These are phyloP conservation scores for Aschersonia sp. DNA, from an alignment of 2,329 filamentous ascomycete genomes.

Conservation along the genomic window DNA sequence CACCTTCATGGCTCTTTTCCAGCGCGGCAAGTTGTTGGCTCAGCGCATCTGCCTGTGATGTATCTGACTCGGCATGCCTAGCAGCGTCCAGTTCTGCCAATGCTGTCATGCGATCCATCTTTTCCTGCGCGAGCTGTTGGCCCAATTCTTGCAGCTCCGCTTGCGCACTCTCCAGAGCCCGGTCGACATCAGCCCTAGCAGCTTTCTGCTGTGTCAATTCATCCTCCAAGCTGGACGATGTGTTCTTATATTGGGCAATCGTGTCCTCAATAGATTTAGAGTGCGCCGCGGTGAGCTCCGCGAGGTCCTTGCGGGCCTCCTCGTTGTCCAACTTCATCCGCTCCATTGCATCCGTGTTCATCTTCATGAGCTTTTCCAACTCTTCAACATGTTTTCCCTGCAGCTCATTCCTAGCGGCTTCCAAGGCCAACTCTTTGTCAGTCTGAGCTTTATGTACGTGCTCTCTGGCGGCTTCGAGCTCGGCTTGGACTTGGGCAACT, in stretches of 20 bases:
- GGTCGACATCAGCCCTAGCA: constrained; percentile 20
- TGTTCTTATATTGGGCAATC: constrained; percentile 22
- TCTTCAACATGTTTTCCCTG: constrained; percentile 30
- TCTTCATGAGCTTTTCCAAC: constrained; percentile 29
- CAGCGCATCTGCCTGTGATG: constrained; percentile 36
- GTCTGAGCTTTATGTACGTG: constrained; percentile 32
- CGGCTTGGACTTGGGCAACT: constrained; percentile 13
- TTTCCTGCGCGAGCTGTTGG: constrained; percentile 40
- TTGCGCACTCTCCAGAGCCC: constrained; percentile 28
- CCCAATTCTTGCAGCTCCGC: constrained; percentile 34
- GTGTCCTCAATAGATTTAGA: constrained; percentile 24
- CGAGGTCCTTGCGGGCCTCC: constrained; percentile 26
- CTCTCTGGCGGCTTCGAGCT: constrained; percentile 23
- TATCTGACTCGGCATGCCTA: constrained; percentile 41
- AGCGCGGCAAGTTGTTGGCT: constrained; percentile 32
- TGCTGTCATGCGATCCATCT: constrained; percentile 44
- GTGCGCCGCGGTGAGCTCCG: constrained; percentile 23
- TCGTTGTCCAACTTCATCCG: constrained; percentile 23
- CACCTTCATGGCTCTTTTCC: constrained; percentile 31
- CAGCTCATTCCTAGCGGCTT: constrained; percentile 28
- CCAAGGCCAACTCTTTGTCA: constrained; percentile 27
- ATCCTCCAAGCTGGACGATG: constrained; percentile 18
- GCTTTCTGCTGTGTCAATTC: constrained; percentile 20
- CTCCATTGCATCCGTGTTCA: constrained; percentile 27
- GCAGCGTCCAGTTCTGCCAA: constrained; percentile 46